Percentiles rank a stretch among this genome's conserved stretches.
Conservation (phyloP, 2,329 filamentous ascomycete genomes). For the Ophiostoma novo-ulmi region DNA sequence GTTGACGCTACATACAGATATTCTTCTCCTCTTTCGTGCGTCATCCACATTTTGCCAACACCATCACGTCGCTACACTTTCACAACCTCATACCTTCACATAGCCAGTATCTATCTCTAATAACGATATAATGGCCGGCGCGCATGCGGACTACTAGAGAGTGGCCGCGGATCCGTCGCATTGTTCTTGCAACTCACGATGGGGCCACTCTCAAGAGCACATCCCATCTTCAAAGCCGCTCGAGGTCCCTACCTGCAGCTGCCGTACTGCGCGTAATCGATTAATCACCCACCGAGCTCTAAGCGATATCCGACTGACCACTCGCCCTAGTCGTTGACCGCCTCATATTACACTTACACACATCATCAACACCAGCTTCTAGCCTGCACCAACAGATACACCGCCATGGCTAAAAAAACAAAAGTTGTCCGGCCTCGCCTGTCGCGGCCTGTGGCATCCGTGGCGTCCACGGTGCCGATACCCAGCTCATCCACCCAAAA, state of each 20-base stretch:
- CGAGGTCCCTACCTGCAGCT: neutral
- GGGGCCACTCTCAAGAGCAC: constrained; percentile 48
- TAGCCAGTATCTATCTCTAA: neutral
- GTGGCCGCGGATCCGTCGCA: constrained; percentile 44
- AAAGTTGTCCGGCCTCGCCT: constrained; percentile 30
- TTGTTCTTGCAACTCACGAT: constrained; percentile 41
- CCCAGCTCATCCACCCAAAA: constrained; percentile 34
- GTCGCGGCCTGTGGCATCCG: constrained; percentile 33
- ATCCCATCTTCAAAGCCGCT: neutral
- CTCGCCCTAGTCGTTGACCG: neutral
- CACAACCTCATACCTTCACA: neutral
- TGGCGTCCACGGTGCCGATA: constrained; percentile 30
- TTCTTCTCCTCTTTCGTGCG: neutral
- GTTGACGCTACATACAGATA: neutral
- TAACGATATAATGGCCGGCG: constrained; percentile 40
- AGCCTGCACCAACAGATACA: neutral
- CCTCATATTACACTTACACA: neutral
- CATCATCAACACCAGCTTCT: too few relatives aligned
- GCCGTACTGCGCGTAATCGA: neutral
- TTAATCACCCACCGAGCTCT: neutral
- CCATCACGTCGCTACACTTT: neutral
- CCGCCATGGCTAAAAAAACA: constrained; percentile 20
- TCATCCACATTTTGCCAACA: neutral
- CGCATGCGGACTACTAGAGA: constrained; percentile 50
- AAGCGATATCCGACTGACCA: neutral